Evolutionary conservation across 345 rosid species (phyloP).

Genomic region (Microcos paniculata): DNA sequence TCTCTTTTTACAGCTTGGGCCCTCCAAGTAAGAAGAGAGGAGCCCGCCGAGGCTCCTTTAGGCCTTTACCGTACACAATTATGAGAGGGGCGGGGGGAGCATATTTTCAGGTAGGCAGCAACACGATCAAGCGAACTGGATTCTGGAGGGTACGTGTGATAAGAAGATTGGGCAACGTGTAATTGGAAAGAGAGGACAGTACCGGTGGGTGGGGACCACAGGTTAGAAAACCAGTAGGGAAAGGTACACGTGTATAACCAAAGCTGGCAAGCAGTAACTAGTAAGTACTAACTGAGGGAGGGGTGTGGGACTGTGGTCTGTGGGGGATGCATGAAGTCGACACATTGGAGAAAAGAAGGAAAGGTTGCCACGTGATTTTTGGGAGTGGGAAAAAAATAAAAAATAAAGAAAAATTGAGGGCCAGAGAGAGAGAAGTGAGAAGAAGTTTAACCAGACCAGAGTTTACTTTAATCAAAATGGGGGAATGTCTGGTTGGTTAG

Average conservation of each 20-base stretch:
- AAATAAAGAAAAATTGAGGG: background rate
- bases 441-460: background rate
- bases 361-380: conserved; percentile 1
- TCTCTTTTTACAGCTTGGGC: background rate
- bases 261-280: background rate
- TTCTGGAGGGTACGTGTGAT: background rate
- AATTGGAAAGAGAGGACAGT: background rate
- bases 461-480: background rate
- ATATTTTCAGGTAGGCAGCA: conserved; percentile 3
- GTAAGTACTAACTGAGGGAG: background rate
- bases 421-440: background rate
- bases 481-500: background rate
- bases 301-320: too few relatives aligned
- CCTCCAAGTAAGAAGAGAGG: background rate
- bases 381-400: background rate
- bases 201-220: background rate
- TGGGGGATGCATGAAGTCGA: background rate
- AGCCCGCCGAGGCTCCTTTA: background rate
- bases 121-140: background rate
- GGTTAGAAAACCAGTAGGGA: background rate
- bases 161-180: background rate
- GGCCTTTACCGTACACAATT: background rate
- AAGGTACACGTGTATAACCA: background rate
- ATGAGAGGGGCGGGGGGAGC: background rate
- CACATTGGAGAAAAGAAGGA: background rate